Evolutionary conservation across 345 rosid genomes (phyloP).

Genomic region (Pseudoturritis turrita): DNA sequence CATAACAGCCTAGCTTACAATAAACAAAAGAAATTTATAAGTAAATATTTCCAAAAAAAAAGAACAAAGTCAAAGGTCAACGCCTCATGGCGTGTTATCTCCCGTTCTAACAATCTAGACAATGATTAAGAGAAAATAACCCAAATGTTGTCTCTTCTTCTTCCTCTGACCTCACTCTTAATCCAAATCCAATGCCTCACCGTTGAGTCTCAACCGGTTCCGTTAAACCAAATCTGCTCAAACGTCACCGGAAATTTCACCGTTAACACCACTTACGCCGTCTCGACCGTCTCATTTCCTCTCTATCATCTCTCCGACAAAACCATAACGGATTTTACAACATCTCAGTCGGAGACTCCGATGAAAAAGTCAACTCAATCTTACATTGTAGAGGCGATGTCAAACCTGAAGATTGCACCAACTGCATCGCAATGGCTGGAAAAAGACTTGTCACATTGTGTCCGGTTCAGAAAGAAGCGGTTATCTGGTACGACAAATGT

Average conservation of each 20-base stretch:
- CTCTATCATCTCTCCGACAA: slow-evolving; percentile 22
- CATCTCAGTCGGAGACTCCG: slow-evolving; percentile 20
- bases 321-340: slow-evolving; percentile 32
- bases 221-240: slow-evolving; percentile 18
- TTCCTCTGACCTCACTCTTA: slow-evolving; percentile 24
- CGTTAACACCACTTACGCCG: no score
- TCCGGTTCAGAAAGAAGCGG: slow-evolving; percentile 34
- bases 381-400: slow-evolving; percentile 45
- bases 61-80: slow-evolving; percentile 26
- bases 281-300: slow-evolving; percentile 26
- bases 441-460: slow-evolving; percentile 24
- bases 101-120: not conserved
- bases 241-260: slow-evolving; percentile 39
- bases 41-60: not conserved
- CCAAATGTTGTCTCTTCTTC: slow-evolving; percentile 13
- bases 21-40: not conserved
- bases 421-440: slow-evolving; percentile 28
- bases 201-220: slow-evolving; percentile 26
- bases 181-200: slow-evolving; percentile 17
- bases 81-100: slow-evolving; percentile 1
- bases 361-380: slow-evolving; percentile 34
- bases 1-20: slow-evolving; percentile 12
- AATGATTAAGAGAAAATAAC: slow-evolving; percentile 1
- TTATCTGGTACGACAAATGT: slow-evolving; percentile 40
- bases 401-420: slow-evolving; percentile 25